These are phyloP conservation scores for Kandelia obovata DNA, from an alignment of 345 rosid genomes.

Conservation along the genomic window DNA sequence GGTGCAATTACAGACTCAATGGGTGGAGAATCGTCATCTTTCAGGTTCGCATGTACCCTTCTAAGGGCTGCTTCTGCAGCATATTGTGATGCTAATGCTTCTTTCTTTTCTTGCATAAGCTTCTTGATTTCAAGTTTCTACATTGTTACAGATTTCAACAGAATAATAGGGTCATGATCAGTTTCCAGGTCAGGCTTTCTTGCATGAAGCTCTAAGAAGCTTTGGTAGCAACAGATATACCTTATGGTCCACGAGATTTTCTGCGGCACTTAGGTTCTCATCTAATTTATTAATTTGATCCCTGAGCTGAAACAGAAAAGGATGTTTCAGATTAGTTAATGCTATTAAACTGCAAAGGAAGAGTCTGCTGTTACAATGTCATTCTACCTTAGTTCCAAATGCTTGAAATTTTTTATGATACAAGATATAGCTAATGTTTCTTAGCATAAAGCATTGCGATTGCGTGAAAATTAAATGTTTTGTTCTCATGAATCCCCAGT, in stretches of 20 bases:
- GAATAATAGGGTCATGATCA: not conserved
- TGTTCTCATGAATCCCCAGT: slow-evolving; percentile 1
- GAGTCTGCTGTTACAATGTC: not conserved
- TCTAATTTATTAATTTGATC: slow-evolving; percentile 48
- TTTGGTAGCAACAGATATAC: slow-evolving; percentile 28
- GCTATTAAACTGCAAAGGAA: not conserved
- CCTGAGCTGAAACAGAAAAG: slow-evolving; percentile 46
- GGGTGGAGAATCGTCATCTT: slow-evolving; percentile 61
- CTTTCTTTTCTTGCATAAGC: slow-evolving; percentile 61
- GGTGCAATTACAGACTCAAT: slow-evolving; percentile 76
- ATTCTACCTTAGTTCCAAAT: not conserved
- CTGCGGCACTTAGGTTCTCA: slow-evolving; percentile 42
- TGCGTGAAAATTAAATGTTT: not conserved
- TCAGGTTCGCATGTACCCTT: slow-evolving; percentile 62
- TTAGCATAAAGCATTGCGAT: no score
- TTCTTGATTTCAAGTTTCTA: slow-evolving; percentile 81
- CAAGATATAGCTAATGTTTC: no score
- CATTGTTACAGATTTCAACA: slow-evolving; percentile 10
- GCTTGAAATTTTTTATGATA: no score
- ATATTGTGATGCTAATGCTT: slow-evolving; percentile 81
- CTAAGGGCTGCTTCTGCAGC: slow-evolving; percentile 89
- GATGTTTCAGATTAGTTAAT: no score
- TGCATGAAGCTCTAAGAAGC: not conserved
- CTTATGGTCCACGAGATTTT: slow-evolving; percentile 60
- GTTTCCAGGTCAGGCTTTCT: no score